Evolutionary conservation across 768 basidiomycete genomes (phyloP), one percentile per base, ranked within the genome.

Genomic region (Lentinula aciculospora): DNA sequence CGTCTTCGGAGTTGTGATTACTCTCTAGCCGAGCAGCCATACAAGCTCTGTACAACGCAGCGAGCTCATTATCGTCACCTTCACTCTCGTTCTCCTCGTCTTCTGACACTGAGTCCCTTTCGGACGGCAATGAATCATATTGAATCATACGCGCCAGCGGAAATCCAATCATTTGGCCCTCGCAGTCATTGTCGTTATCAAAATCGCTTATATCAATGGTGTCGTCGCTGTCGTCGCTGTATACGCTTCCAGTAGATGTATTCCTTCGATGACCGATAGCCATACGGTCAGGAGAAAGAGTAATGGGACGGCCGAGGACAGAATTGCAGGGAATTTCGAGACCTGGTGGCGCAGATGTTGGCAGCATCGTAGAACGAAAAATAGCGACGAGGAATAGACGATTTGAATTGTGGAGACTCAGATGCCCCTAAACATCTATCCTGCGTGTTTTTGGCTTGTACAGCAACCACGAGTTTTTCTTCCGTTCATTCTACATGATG

Each of bases 11-110:
- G 29, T 50, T 15, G 9, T 45, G 29, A 65, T 21, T 69, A 60
- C 39, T 70, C 60, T 21, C 64, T 69, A 62, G 53, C 71, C 71
- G 23, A 73, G 63, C n/a, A 72, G 60, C 13, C 61, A 63, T 53
- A 72, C 72, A 56, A 65, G 73, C 59, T 70, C 64, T 31, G 69
- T 74, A 40, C 21, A 36, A 59, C 9, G 39, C 28, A 27, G n/a
- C 50, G n/a, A 31, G 46, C 10, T 13, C 4, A 29, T 59, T 21
- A 57, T 59, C 39, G 17, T 34, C 57, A 5, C 44, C 27, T 34
- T 40, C 49, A 17, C 21, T n/a, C 27, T 29, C 17, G 9, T 51
- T 19, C 15, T 32, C 49, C 19, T 47, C 57, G 48, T 15, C 29
- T 7, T 36, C 50, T 9, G 6, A 7, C 31, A n/a, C 25, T 54